Percentiles rank a stretch among this genome's conserved stretches.
These are phyloP conservation scores for Rhododendron williamsianum DNA, from an alignment of 148 eudicot species.

Conservation along the genomic window DNA sequence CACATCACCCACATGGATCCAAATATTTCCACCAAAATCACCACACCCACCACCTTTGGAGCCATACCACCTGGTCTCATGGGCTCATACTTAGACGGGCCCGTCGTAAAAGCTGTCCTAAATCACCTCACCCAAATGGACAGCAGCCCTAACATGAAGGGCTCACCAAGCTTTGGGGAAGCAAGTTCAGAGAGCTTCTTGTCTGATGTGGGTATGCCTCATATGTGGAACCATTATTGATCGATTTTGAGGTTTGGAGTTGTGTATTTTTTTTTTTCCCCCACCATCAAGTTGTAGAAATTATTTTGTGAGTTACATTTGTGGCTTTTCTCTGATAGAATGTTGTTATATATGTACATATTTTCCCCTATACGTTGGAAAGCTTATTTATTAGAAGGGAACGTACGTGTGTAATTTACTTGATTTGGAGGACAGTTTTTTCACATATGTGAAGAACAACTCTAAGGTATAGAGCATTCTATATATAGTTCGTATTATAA, in stretches of 20 bases:
- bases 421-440: background rate
- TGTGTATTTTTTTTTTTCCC: background rate
- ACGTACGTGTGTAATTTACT: background rate
- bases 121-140: conserved; percentile 52
- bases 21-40: conserved; percentile 5
- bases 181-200: conserved; percentile 55
- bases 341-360: background rate
- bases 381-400: background rate
- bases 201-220: conserved; percentile 49
- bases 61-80: background rate
- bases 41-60: conserved; percentile 5
- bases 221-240: conserved; percentile 51
- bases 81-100: conserved; percentile 1
- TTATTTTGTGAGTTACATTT: background rate
- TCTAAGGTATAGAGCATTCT: background rate
- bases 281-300: background rate
- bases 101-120: conserved; percentile 47
- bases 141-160: conserved; percentile 8
- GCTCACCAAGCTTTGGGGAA: conserved; percentile 43
- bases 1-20: conserved; percentile 20
- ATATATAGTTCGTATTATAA: background rate
- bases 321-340: background rate
- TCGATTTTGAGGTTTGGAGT: conserved; percentile 1
- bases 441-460: background rate
- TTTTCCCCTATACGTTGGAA: background rate